Evolutionary conservation across 805 yeast species (phyloP), one percentile per base, ranked within the genome.

Genomic region (Saccharomycopsis javanensis): DNA sequence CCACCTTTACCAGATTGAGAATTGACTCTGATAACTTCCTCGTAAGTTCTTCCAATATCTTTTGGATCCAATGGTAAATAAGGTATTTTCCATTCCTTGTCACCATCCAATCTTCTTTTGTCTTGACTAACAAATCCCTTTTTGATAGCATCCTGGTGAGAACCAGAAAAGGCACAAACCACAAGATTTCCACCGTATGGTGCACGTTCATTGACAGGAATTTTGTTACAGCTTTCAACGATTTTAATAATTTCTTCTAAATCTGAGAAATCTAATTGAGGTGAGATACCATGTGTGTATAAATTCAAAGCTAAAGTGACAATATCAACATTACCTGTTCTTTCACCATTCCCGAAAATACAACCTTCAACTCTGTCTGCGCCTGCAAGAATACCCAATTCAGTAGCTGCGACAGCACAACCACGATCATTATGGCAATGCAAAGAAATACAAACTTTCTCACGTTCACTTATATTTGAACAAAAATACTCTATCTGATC

Each of bases 1-100:
- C 92, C 92, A 67, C 92, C 92, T 70, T 85, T 85, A 70, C 92
- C 92, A n/a, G 88, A 82, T 72, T 85, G 92, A 23, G 92, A 85
- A 73, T 85, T 85, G 65, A 85, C 91, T 75, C 92, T 78, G 67
- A 85, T 85, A 58, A 85, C 87, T 56, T 90, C 91, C 72, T 85
- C 92, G 69, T 85, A 85, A 64, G 78, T 84, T 75, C 89, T 78
- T 57, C 92, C 92, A 64, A 85, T 81, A 69, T 85, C 92, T 71
- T 82, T 77, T 64, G 92, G 92, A 73, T 85, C 92, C 69, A 85
- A 76, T 60, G 92, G 90, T 66, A 85, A 75, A 75, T 85, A 85
- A 57, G 92, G 92, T 62, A 85, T 77, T 65, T 75, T 74, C 92
- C 92, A 85, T 60, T 72, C 70, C 57, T 70, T 66, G 61, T 78